These are phyloP conservation scores for Pichia sp. DNA, from an alignment of 1,139 yeast species.

Conservation along the genomic window DNA sequence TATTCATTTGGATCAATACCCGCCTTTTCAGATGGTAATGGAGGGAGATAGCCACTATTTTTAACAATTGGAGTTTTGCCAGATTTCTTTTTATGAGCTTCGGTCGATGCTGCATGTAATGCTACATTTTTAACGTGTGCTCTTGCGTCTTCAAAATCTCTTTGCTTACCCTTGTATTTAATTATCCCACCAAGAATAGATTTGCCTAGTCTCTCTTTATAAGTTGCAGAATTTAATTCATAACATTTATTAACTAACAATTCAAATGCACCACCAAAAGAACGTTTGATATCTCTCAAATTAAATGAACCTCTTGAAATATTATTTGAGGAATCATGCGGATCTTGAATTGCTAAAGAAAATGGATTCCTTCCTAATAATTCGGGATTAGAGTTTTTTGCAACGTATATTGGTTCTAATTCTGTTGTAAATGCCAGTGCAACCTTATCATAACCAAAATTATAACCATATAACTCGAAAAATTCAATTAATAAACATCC, in stretches of 20 bases:
- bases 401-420: slow-evolving; percentile 44
- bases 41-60: slow-evolving; percentile 22
- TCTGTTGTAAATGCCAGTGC: slow-evolving; percentile 49
- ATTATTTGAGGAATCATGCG: slow-evolving; percentile 76
- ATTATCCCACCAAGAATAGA: slow-evolving; percentile 79
- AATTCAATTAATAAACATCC: slow-evolving; percentile 89
- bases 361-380: slow-evolving; percentile 56
- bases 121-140: slow-evolving; percentile 59
- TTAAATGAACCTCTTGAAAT: slow-evolving; percentile 84
- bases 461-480: slow-evolving; percentile 90
- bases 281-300: slow-evolving; percentile 70
- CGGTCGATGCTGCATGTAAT: slow-evolving; percentile 27
- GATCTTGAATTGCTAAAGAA: slow-evolving; percentile 80
- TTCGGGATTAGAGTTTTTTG: slow-evolving; percentile 49
- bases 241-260: slow-evolving; percentile 68
- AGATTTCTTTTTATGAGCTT: background rate
- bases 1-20: slow-evolving; percentile 18
- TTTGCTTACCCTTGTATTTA: slow-evolving; percentile 63
- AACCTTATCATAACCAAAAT: slow-evolving; percentile 80
- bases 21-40: slow-evolving; percentile 27
- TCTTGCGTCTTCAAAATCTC: slow-evolving; percentile 80
- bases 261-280: slow-evolving; percentile 90
- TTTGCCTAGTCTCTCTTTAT: slow-evolving; percentile 62
- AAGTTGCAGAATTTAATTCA: slow-evolving; percentile 49
- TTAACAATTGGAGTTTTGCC: background rate